Evolutionary conservation across 805 yeast species (phyloP), one percentile per base, ranked within the genome.

Genomic region (Danielia reshetovae): DNA sequence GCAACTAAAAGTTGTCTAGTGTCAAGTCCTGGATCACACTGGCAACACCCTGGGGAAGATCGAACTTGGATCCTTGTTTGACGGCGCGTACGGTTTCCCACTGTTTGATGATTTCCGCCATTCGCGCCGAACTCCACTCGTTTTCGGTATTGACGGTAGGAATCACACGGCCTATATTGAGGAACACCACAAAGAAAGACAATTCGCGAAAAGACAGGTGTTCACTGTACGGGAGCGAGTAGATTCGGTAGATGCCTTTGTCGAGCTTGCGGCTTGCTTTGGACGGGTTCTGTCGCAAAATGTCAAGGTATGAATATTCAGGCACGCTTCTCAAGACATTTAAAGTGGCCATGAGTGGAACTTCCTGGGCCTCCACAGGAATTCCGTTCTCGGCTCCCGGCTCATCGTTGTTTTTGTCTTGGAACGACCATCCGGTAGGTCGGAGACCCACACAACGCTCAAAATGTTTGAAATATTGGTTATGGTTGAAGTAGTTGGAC

Each of bases 391-490:
- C 22, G 15, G n/a, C 24, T 5, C 24, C 18, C 33, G 36, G 30
- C 27, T 43, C 32, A 4, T 45, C 44, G 16, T 43, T 42, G 16
- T 35, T 42, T 7, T 31, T 32, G 25, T 19, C 14, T 35, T 46
- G 35, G 54, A 74, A 82, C 2, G 87, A 70, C 97, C 97, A 93
- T 0, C 97, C 97, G 0, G 97, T 88, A 0, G 97, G 97, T 32
- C 77, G 67, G 23, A 85, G 65, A 0, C 85, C 95, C n/a, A 84
- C 67, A 27, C 86, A 70, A 30, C 76, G 67, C 34, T 77, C 78
- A 52, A 73, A 82, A 27, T 64, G 58, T 18, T 54, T 58, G 25
- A 61, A 62, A 40, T 70, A 72, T 18, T 56, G 58, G 42, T 68
- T 66, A 35, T 61, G 65, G 35, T 65, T 60, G 62, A 74, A 75